phyloP scores from a whole-genome alignment of 768 basidiomycete species.

The Trametes sanguinea region DNA sequence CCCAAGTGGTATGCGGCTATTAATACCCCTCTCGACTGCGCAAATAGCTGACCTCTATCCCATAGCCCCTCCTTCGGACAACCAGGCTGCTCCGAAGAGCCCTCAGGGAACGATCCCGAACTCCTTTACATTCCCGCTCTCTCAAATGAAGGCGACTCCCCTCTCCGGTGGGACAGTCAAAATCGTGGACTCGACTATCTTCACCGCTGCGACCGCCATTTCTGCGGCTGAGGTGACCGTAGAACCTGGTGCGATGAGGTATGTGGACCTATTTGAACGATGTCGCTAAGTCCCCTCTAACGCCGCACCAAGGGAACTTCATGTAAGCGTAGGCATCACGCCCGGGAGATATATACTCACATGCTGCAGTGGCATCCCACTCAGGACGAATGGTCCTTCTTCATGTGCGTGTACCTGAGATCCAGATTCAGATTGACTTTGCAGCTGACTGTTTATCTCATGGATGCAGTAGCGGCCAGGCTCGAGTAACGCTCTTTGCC shows the following conservation, averaged over 20 bases:
- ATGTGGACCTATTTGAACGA: slow-evolving; percentile 26
- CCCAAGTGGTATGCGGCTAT: slow-evolving; percentile 28
- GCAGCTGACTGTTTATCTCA: background rate
- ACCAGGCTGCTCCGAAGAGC: slow-evolving; percentile 38
- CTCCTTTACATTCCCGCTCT: slow-evolving; percentile 49
- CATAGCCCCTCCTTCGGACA: slow-evolving; percentile 39
- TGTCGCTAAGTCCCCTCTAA: slow-evolving; percentile 16
- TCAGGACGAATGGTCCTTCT: slow-evolving; percentile 63
- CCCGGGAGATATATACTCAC: slow-evolving; percentile 13
- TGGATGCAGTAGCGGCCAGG: slow-evolving; percentile 39
- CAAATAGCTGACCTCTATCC: background rate
- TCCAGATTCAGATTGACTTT: background rate
- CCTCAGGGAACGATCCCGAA: slow-evolving; percentile 46
- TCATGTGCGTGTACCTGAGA: slow-evolving; percentile 43
- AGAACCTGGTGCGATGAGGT: slow-evolving; percentile 60
- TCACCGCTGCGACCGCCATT: slow-evolving; percentile 49
- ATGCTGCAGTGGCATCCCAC: slow-evolving; percentile 63
- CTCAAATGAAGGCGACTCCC: slow-evolving; percentile 46
- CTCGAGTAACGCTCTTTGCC: slow-evolving; percentile 46
- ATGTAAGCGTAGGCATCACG: slow-evolving; percentile 39
- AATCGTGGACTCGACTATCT: slow-evolving; percentile 50
- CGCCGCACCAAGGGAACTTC: slow-evolving; percentile 46
- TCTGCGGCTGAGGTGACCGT: slow-evolving; percentile 58
- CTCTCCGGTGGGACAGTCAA: slow-evolving; percentile 52
- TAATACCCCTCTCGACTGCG: slow-evolving; percentile 1